phyloP scores from a whole-genome alignment of 2,329 filamentous ascomycete genomes.

The Lachnellula hyalina region DNA sequence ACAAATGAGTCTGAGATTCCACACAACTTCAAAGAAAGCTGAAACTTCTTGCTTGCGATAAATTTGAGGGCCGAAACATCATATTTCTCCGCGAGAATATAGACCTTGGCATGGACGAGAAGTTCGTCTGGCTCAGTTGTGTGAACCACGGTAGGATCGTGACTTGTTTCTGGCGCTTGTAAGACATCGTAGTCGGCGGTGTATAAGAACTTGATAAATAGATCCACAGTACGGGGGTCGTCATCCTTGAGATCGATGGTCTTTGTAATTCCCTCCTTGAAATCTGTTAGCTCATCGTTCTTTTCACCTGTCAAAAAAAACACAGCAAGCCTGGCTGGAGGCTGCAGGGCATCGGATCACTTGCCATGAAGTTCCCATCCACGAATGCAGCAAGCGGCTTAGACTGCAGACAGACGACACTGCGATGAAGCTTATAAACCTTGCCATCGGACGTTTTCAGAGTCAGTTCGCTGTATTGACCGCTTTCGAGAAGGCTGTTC shows the following conservation, averaged over 20 bases:
- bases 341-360: too few relatives aligned
- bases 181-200: background rate
- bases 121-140: background rate
- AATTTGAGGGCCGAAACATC: slow-evolving; percentile 8
- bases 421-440: slow-evolving; percentile 1
- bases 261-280: background rate
- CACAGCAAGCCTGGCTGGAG: too few relatives aligned
- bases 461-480: background rate
- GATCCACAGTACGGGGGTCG: background rate
- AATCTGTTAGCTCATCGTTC: background rate
- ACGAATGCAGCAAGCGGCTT: background rate
- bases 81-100: slow-evolving; percentile 10
- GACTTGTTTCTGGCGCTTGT: background rate
- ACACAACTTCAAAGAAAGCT: background rate
- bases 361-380: background rate
- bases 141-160: too few relatives aligned
- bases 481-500: background rate
- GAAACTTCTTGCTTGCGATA: slow-evolving; percentile 6
- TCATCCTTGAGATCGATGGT: background rate
- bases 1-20: background rate
- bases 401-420: slow-evolving; percentile 5
- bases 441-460: background rate
- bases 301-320: too few relatives aligned
- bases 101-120: slow-evolving; percentile 10
- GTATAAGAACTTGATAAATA: background rate